phyloP scores from a whole-genome alignment of 352 stramenopile genomes.

The Peronospora tabacina region DNA sequence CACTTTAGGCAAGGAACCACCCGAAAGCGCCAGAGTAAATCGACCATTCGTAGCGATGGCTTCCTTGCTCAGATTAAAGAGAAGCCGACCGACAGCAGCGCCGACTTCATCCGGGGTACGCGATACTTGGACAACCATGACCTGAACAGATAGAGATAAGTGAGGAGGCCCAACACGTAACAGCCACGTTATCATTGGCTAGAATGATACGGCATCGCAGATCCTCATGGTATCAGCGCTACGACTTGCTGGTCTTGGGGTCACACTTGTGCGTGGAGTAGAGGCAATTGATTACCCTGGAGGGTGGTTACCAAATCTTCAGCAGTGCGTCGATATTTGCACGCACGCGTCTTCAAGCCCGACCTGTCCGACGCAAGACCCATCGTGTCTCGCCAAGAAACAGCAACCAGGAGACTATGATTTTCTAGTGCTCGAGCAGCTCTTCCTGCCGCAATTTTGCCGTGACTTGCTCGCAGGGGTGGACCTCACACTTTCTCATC shows the following conservation, averaged over 20 bases:
- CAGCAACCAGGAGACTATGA: constrained; percentile 41
- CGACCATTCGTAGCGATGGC: constrained; percentile 46
- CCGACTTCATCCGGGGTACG: constrained; percentile 55
- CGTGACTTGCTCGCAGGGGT: constrained; percentile 40
- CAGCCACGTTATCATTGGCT: constrained; percentile 15
- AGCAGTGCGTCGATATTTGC: constrained; percentile 47
- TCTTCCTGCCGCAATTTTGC: constrained; percentile 54
- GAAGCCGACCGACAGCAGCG: constrained; percentile 46
- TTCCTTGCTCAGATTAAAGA: constrained; percentile 56
- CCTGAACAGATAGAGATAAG: not conserved
- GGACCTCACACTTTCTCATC: constrained; percentile 43
- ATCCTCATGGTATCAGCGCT: not conserved
- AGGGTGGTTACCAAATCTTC: constrained; percentile 24
- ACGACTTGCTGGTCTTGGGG: not conserved
- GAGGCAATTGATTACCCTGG: constrained; percentile 34
- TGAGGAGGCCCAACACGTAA: not conserved
- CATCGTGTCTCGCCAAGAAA: constrained; percentile 32
- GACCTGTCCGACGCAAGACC: constrained; percentile 28
- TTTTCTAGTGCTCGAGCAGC: constrained; percentile 45
- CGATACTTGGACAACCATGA: constrained; percentile 54
- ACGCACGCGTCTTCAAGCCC: constrained; percentile 8
- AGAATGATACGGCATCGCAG: constrained; percentile 2
- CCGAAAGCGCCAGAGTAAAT: constrained; percentile 85
- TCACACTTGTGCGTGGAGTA: constrained; percentile 4
- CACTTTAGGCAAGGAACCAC: constrained; percentile 79